Conservation (phyloP, 306 rosid genomes). For the Glycyrrhiza uralensis region DNA sequence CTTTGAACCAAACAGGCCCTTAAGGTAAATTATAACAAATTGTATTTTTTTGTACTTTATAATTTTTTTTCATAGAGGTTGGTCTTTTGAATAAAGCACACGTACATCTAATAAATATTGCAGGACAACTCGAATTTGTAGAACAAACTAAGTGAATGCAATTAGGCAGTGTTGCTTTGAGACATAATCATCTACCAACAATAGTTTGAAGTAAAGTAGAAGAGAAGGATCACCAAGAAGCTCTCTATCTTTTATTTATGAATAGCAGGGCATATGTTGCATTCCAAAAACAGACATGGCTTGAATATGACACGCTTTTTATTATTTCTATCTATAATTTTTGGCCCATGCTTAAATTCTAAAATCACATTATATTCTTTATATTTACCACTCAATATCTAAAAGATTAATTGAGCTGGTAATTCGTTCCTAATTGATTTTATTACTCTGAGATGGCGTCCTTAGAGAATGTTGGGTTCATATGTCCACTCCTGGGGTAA, state of each 20-base stretch:
- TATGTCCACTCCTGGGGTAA: conserved; percentile 12
- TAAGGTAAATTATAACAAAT: background rate
- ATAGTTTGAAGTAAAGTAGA: background rate
- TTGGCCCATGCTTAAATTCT: background rate
- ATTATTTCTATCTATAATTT: no score
- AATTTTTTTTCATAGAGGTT: background rate
- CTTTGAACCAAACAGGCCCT: no score
- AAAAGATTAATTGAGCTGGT: background rate
- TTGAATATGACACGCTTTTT: no score
- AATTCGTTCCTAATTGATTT: no score
- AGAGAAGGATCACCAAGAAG: background rate
- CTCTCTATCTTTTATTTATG: background rate
- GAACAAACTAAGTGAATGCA: background rate
- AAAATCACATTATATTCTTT: background rate
- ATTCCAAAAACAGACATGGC: background rate
- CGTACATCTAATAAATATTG: no score
- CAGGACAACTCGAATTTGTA: no score
- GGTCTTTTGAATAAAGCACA: background rate
- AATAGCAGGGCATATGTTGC: background rate
- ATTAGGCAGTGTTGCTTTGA: background rate
- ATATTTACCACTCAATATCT: no score
- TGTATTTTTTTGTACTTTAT: no score
- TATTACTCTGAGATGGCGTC: background rate
- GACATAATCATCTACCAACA: background rate
- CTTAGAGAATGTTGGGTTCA: background rate